Base-by-base conservation (phyloP, 139 green algal genomes). In the Auxenochlorella pyrenoidosa region DNA sequence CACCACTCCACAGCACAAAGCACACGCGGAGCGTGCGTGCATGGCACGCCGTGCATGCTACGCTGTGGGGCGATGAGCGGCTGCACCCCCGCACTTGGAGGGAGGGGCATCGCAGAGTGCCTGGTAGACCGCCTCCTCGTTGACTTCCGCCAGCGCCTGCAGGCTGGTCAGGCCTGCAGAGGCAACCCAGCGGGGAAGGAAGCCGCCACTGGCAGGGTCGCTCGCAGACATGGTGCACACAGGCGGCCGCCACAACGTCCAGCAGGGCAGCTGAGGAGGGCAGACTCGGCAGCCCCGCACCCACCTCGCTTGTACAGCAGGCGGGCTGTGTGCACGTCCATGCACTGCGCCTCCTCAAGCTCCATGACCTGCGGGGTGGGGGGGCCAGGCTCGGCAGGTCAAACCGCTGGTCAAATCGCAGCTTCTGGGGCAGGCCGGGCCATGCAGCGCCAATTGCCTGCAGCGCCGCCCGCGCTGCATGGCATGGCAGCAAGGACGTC, bases 221-320 rank as follows among this genome's bases (percentile, higher is more conserved):
- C n/a, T n/a, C n/a, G n/a, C n/a, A n/a, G n/a, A n/a, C n/a, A n/a
- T n/a, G n/a, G n/a, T n/a, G n/a, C n/a, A n/a, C 18, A 26, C 18
- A 18, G 18, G 18, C n/a, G n/a, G n/a, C n/a, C n/a, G 58, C 58
- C 58, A 65, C 16, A 15, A 65, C 58, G 16, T 65, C 16, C 58
- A 65, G 58, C 66, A 73, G 66, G 6, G 10, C 8, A 68, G 60
- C 60, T 15, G 54, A 63, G 54, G 54, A 78, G 10, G 18, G 54
- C 15, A 63, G 30, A 19, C 65, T 26, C 70, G 10, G 10, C 18
- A 5, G 15, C 5, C 15, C 68, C 3, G 26, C 4, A 1, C 47
- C 5, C 36, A 83, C 77, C 77, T 34, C 51, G 18, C 16, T 71
- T 83, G 77, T 71, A 59, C 51, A 83, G 51, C 51, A 71, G 51